Percentiles rank a stretch among this genome's conserved stretches.
Evolutionary conservation across 345 rosid species (phyloP).

Genomic region (Murraya paniculata): DNA sequence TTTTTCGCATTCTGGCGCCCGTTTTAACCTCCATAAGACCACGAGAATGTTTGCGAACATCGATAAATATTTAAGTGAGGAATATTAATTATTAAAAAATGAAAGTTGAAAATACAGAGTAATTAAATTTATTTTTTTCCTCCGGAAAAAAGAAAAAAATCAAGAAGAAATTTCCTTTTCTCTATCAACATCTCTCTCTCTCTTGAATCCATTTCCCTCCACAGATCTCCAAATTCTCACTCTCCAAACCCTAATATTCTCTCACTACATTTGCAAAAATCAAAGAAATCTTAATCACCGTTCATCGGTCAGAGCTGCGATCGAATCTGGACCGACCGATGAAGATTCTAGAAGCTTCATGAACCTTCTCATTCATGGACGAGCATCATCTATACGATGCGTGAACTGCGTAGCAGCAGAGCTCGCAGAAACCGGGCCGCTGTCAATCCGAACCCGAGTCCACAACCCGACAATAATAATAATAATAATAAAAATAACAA

Average conservation of each 20-base stretch:
- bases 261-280: background rate
- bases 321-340: constrained; percentile 10
- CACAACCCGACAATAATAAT: constrained; percentile 15
- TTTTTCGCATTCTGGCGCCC: background rate
- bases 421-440: constrained; percentile 39
- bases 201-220: constrained; percentile 26
- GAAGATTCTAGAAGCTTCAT: constrained; percentile 41
- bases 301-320: background rate
- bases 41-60: no score
- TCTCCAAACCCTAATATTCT: constrained; percentile 23
- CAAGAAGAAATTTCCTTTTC: background rate
- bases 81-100: no score
- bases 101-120: background rate
- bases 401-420: constrained; percentile 45
- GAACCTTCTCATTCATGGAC: constrained; percentile 32
- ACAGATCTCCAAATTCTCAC: constrained; percentile 32
- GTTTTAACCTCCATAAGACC: background rate
- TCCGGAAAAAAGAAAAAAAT: background rate
- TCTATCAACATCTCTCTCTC: background rate
- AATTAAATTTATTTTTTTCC: background rate
- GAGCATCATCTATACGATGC: constrained; percentile 31
- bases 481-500: background rate
- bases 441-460: constrained; percentile 25
- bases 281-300: background rate
- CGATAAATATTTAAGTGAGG: no score